These are phyloP conservation scores for Eucalyptus cloeziana DNA, from an alignment of 345 rosid species.

Conservation along the genomic window DNA sequence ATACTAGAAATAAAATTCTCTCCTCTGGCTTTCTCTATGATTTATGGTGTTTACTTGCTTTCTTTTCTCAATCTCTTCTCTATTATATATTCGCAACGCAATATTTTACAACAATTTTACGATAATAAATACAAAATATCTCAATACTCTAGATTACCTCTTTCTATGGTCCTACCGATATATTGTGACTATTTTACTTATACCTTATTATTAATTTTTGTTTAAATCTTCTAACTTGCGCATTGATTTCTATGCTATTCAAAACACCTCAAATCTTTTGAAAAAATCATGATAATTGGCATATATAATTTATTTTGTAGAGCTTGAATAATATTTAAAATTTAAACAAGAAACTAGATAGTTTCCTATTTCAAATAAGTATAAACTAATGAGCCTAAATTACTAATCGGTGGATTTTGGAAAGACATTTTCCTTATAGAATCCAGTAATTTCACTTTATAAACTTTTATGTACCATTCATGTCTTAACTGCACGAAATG, in stretches of 20 bases:
- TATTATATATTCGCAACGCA: no score
- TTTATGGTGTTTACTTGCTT: no score
- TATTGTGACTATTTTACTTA: neutral
- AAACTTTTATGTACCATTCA: accelerated
- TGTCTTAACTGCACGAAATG: accelerated
- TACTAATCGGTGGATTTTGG: neutral
- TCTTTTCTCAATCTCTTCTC: no score
- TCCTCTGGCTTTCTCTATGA: no score
- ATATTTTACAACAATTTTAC: no score
- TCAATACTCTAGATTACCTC: accelerated
- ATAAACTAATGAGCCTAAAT: neutral
- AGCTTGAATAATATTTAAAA: no score
- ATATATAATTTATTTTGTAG: no score
- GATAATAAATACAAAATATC: accelerated
- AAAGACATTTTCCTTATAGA: neutral
- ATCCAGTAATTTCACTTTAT: accelerated
- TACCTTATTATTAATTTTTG: no score
- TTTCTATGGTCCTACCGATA: accelerated
- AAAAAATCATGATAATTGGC: neutral
- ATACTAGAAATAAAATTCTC: no score
- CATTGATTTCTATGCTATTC: neutral
- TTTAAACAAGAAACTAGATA: no score
- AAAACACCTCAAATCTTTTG: neutral
- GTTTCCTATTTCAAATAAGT: no score
- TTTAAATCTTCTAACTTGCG: neutral